phyloP scores from a whole-genome alignment of 257 asterid genomes.

The Jaltomata sinuosa region DNA sequence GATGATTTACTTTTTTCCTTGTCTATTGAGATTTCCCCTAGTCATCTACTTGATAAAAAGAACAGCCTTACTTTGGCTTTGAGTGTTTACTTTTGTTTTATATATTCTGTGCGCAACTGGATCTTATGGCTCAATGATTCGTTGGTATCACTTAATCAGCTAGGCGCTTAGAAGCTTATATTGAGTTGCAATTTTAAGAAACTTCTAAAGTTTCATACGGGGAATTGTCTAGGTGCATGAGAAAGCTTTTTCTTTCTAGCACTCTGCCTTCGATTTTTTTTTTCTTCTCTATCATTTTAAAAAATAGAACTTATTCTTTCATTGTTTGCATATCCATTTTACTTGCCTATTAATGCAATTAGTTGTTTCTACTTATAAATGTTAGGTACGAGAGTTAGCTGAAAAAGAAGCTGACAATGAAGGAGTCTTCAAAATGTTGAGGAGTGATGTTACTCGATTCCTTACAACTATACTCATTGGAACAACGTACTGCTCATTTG shows the following conservation, averaged over 20 bases:
- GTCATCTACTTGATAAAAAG: not conserved
- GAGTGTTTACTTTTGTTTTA: not conserved
- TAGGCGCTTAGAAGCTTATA: not conserved
- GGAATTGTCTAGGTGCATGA: not conserved
- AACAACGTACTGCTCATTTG: constrained; percentile 76
- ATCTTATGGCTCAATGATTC: not conserved
- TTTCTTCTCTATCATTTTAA: not conserved
- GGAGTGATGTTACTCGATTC: constrained; percentile 93
- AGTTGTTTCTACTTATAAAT: constrained; percentile 8
- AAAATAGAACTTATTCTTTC: not conserved
- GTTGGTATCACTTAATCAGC: not conserved
- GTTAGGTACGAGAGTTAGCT: constrained; percentile 93
- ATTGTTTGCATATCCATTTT: not conserved
- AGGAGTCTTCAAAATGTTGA: constrained; percentile 88
- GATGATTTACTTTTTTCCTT: not conserved
- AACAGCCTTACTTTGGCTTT: not conserved
- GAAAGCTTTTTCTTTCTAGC: not conserved
- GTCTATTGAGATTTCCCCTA: not conserved
- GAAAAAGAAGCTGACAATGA: constrained; percentile 75
- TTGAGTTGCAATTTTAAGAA: not conserved
- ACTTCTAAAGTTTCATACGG: not conserved
- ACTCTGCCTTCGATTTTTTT: not conserved
- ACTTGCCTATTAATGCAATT: not conserved
- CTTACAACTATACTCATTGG: constrained; percentile 98
- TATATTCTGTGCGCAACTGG: not conserved